Conservation (phyloP, 2,329 filamentous ascomycete species). For the Cadophora sp. region DNA sequence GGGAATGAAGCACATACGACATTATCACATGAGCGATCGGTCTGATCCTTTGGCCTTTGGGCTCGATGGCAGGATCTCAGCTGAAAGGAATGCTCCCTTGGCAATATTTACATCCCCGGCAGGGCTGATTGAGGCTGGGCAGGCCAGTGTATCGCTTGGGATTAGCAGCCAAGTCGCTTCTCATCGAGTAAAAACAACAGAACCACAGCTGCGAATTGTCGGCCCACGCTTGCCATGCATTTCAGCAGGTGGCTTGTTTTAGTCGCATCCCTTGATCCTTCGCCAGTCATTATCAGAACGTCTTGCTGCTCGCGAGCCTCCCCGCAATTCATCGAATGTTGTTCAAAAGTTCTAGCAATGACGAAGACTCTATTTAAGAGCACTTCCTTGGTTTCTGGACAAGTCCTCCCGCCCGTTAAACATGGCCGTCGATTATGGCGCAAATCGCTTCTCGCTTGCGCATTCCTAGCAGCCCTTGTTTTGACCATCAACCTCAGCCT, state of each 20-base stretch:
- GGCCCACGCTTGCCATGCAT: not conserved
- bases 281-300: not conserved
- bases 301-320: not conserved
- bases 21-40: not conserved
- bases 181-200: not conserved
- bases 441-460: not conserved
- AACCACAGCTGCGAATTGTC: not conserved
- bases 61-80: not conserved
- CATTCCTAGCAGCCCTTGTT: not conserved
- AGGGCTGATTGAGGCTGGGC: not conserved
- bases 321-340: not conserved
- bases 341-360: not conserved
- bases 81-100: not conserved
- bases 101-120: not conserved
- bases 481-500: constrained; percentile 4
- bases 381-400: not conserved
- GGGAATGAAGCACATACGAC: not conserved
- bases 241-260: not conserved
- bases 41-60: not conserved
- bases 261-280: not conserved
- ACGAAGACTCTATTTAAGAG: not conserved
- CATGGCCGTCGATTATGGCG: not conserved
- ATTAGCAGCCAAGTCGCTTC: not conserved
- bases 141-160: not conserved
- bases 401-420: not conserved